Percentiles rank a stretch among this genome's conserved stretches.
These are phyloP conservation scores for Quercus cerris DNA, from an alignment of 306 rosid species.

Conservation along the genomic window DNA sequence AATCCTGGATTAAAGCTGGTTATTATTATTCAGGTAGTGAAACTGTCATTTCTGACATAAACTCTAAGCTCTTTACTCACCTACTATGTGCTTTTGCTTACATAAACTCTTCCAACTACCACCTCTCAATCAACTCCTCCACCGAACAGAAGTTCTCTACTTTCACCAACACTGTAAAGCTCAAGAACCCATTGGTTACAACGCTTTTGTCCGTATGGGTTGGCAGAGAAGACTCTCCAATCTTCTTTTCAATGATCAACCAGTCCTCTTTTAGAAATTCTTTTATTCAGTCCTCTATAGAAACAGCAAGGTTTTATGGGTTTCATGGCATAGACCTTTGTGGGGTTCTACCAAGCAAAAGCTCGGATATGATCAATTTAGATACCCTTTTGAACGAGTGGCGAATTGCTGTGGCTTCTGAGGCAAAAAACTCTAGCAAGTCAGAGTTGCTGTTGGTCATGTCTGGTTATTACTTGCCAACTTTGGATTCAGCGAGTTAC, in stretches of 20 bases:
- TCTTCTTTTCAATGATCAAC: slow-evolving; percentile 13
- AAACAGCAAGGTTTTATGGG: slow-evolving; percentile 25
- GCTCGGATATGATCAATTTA: background rate
- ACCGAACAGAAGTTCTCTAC: slow-evolving; percentile 1
- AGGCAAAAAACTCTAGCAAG: slow-evolving; percentile 2
- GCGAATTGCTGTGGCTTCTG: slow-evolving; percentile 20
- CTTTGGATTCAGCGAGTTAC: slow-evolving; percentile 7
- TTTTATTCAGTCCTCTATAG: slow-evolving; percentile 26
- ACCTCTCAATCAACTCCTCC: slow-evolving; percentile 4
- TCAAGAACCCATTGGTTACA: slow-evolving; percentile 18
- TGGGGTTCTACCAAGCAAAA: slow-evolving; percentile 15
- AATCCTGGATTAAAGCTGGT: slow-evolving; percentile 23
- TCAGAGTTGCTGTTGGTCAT: slow-evolving; percentile 11
- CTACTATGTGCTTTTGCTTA: slow-evolving; percentile 19
- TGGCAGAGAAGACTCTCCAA: slow-evolving; percentile 7
- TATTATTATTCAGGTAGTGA: background rate
- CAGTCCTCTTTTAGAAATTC: slow-evolving; percentile 12
- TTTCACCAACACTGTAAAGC: slow-evolving; percentile 23
- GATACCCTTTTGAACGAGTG: slow-evolving; percentile 24
- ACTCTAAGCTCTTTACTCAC: slow-evolving; percentile 30
- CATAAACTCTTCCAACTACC: slow-evolving; percentile 13
- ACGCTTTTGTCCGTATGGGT: slow-evolving; percentile 30
- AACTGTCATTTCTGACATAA: background rate
- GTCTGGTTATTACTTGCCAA: background rate
- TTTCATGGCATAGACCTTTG: slow-evolving; percentile 25